Conservation (phyloP, 352 stramenopile genomes). For the Pythium insidiosum region DNA sequence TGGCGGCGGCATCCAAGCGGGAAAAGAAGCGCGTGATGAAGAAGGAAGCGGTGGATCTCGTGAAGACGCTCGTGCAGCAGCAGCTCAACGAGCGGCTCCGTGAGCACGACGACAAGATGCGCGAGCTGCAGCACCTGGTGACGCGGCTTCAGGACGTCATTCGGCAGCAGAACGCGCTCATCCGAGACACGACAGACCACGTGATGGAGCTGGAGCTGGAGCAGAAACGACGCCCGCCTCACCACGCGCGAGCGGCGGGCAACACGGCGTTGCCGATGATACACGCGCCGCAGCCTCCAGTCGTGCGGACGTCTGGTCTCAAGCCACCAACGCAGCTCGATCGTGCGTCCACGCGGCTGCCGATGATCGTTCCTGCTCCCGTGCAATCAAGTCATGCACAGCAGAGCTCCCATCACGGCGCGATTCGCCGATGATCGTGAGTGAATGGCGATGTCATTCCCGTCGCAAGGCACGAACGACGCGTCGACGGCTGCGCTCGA, state of each 20-base stretch:
- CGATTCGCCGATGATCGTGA: too few species aligned
- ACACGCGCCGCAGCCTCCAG: not conserved
- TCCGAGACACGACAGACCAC: constrained; percentile 9
- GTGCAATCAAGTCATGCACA: not conserved
- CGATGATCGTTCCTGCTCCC: not conserved
- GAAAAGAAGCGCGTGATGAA: constrained; percentile 22
- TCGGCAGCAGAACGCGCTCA: constrained; percentile 13
- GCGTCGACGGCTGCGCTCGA: too few species aligned
- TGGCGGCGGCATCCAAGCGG: not conserved
- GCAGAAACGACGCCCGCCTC: not conserved
- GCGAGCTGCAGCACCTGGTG: constrained; percentile 14
- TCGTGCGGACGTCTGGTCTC: constrained; percentile 7
- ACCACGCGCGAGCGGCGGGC: not conserved
- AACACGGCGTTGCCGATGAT: too few species aligned
- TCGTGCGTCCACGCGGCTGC: constrained; percentile 9
- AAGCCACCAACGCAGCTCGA: constrained; percentile 14
- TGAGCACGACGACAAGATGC: constrained; percentile 17
- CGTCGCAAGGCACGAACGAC: too few species aligned
- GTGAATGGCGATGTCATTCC: too few species aligned
- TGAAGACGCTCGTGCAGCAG: constrained; percentile 15
- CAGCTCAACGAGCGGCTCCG: constrained; percentile 13
- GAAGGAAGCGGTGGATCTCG: constrained; percentile 15
- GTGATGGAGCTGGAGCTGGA: constrained; percentile 9
- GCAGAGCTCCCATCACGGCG: not conserved
- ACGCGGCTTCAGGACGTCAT: constrained; percentile 12